Conservation (phyloP, 345 rosid genomes). For the Euclidium syriacum region DNA sequence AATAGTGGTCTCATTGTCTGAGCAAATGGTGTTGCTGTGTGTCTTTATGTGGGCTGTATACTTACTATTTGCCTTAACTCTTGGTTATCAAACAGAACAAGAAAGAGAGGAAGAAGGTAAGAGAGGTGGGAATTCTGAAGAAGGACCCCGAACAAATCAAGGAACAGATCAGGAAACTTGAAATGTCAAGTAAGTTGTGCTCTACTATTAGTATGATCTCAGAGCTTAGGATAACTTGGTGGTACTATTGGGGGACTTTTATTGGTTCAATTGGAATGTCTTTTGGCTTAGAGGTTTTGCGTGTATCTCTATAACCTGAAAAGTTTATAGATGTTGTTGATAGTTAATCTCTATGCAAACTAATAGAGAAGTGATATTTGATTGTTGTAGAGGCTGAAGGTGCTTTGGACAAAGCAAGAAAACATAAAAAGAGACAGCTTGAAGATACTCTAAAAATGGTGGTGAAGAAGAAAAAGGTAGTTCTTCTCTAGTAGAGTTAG, state of each 20-base stretch:
- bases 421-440: constrained; percentile 97
- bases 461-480: constrained; percentile 86
- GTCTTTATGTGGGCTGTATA: background rate
- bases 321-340: background rate
- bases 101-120: constrained; percentile 95
- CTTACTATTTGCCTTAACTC: background rate
- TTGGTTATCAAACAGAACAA: constrained; percentile 61
- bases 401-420: constrained; percentile 98
- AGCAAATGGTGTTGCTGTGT: background rate
- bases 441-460: constrained; percentile 96
- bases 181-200: constrained; percentile 70
- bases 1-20: background rate
- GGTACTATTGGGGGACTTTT: background rate
- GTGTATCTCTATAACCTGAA: background rate
- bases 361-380: constrained; percentile 1
- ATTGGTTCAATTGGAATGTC: background rate
- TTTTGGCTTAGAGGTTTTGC: background rate
- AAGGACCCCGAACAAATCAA: constrained; percentile 86
- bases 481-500: background rate
- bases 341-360: constrained; percentile 1
- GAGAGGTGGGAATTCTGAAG: constrained; percentile 96
- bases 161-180: constrained; percentile 93
- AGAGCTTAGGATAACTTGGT: background rate
- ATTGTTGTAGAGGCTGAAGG: constrained; percentile 93
- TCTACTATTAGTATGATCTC: background rate